These are phyloP conservation scores for Austroboletus eburneus DNA, from an alignment of 768 basidiomycete species.

Conservation along the genomic window DNA sequence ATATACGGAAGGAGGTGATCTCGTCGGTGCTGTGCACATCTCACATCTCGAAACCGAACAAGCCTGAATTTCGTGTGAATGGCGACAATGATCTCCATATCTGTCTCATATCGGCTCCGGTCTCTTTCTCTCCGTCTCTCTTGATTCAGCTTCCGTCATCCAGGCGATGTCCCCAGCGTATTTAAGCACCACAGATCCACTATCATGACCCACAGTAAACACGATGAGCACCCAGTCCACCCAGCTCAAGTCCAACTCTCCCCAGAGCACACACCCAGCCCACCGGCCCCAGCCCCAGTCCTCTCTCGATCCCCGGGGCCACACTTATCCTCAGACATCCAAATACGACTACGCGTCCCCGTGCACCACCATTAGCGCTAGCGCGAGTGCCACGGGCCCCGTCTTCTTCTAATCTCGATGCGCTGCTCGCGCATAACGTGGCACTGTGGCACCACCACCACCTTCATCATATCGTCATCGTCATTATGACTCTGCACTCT, in stretches of 20 bases:
- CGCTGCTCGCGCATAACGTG: no score
- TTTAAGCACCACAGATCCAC: slow-evolving; percentile 31
- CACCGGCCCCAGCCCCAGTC: slow-evolving; percentile 25
- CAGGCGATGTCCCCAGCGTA: slow-evolving; percentile 27
- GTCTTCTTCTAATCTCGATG: no score
- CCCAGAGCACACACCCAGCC: slow-evolving; percentile 11
- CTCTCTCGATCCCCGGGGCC: slow-evolving; percentile 15
- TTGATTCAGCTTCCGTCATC: slow-evolving; percentile 19
- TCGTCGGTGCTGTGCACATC: neutral
- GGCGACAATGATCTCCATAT: slow-evolving; percentile 16
- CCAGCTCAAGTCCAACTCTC: slow-evolving; percentile 21
- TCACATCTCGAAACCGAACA: neutral
- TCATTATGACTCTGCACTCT: neutral
- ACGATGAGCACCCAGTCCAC: no score
- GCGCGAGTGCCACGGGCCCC: slow-evolving; percentile 48
- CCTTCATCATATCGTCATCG: neutral
- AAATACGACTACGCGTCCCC: slow-evolving; percentile 13
- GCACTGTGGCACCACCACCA: neutral
- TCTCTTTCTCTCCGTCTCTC: slow-evolving; percentile 15
- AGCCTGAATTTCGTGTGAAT: slow-evolving; percentile 15
- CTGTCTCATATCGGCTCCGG: slow-evolving; percentile 30
- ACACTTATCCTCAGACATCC: slow-evolving; percentile 25
- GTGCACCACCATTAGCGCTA: slow-evolving; percentile 42
- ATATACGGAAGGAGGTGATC: neutral
- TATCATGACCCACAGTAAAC: neutral